Percentiles rank a stretch among this genome's conserved stretches.
Conservation (phyloP, 1,284 basidiomycete genomes). For the Apiotrichum sp. region DNA sequence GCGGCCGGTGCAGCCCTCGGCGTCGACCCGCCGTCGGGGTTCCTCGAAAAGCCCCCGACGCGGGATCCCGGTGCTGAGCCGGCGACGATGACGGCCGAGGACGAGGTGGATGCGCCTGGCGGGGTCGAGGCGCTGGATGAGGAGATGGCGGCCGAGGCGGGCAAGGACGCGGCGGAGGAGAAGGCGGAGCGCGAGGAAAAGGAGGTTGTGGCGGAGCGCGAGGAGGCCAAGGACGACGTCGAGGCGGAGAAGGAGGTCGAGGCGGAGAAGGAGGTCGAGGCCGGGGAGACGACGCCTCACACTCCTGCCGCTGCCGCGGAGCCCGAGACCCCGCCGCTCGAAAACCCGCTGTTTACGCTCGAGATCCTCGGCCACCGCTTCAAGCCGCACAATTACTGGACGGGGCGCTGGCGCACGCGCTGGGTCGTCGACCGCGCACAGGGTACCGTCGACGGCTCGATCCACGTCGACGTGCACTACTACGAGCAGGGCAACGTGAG, state of each 20-base stretch:
- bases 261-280: conserved; percentile 1
- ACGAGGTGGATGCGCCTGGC: neutral
- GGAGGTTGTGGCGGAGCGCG: neutral
- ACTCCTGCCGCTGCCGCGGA: neutral
- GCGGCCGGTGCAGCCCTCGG: no score
- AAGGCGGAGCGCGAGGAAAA: no score
- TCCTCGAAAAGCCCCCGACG: neutral
- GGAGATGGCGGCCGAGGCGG: conserved; percentile 1
- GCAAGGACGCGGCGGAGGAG: conserved; percentile 3
- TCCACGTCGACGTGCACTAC: conserved; percentile 83
- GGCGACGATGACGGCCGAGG: neutral
- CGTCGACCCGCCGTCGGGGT: no score
- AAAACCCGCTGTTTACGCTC: conserved; percentile 56
- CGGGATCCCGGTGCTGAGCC: neutral
- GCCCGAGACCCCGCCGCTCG: conserved; percentile 11
- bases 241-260: conserved; percentile 6
- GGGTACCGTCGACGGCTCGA: conserved; percentile 51
- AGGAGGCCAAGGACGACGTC: conserved; percentile 14
- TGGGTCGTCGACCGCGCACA: conserved; percentile 48
- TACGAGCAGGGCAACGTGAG: conserved; percentile 90
- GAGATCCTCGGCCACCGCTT: conserved; percentile 90
- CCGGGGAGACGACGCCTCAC: neutral
- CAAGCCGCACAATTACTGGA: conserved; percentile 83
- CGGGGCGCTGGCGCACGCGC: conserved; percentile 75
- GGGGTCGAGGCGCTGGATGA: neutral